phyloP scores from a whole-genome alignment of 176 grass and related monocot genomes.

The Leersia perrieri region DNA sequence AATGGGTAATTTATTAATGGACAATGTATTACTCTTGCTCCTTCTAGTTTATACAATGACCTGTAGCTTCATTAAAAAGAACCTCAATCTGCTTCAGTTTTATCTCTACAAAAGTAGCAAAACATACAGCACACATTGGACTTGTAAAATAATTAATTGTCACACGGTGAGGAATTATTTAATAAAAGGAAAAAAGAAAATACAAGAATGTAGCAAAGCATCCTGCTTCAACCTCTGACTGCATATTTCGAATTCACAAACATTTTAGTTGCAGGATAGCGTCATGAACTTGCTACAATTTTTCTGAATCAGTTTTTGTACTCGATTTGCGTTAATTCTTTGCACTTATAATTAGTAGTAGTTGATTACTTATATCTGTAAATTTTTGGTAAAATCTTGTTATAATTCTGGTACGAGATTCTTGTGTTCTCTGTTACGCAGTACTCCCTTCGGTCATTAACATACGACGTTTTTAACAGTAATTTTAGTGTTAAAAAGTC shows the following conservation, averaged over 20 bases:
- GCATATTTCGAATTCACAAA: slow-evolving; percentile 13
- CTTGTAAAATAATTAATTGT: background rate
- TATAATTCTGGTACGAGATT: too few species aligned
- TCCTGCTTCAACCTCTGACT: slow-evolving; percentile 85
- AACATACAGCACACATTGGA: background rate
- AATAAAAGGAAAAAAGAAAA: background rate
- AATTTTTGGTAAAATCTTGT: too few species aligned
- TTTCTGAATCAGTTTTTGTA: too few species aligned
- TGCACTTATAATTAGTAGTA: too few species aligned
- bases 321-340: too few species aligned
- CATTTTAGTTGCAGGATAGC: slow-evolving; percentile 7
- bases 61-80: slow-evolving; percentile 82
- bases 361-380: too few species aligned
- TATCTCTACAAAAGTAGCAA: slow-evolving; percentile 43
- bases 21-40: slow-evolving; percentile 48
- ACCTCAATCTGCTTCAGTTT: slow-evolving; percentile 73
- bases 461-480: too few species aligned
- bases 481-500: too few species aligned
- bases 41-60: slow-evolving; percentile 91
- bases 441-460: too few species aligned
- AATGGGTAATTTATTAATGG: background rate
- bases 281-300: too few species aligned
- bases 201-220: background rate
- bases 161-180: background rate
- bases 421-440: too few species aligned